Evolutionary conservation across 495 filamentous ascomycete genomes (phyloP).

Genomic region (Neohortaea acidophila): DNA sequence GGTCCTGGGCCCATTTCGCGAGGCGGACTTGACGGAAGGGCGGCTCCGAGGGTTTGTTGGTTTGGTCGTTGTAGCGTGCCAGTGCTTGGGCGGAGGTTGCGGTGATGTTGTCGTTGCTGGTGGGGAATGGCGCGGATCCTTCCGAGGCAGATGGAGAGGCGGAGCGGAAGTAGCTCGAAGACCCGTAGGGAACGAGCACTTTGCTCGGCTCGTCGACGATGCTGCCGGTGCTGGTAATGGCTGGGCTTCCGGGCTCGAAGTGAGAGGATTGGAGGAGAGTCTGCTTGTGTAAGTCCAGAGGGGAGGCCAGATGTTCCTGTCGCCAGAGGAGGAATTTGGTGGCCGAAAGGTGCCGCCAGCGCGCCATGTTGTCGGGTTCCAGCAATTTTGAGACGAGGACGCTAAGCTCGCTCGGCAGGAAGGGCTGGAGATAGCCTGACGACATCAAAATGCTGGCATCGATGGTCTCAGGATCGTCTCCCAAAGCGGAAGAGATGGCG

Average conservation of each 20-base stretch:
- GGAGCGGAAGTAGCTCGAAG: conserved; percentile 22
- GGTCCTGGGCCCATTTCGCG: conserved; percentile 77
- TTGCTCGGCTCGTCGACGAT: conserved; percentile 17
- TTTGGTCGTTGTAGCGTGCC: conserved; percentile 54
- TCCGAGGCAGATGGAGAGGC: conserved; percentile 14
- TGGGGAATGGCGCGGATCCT: too few relatives aligned
- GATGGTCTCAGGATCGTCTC: conserved; percentile 73
- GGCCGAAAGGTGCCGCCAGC: conserved; percentile 72
- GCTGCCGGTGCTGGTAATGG: conserved; percentile 12
- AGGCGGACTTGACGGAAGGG: conserved; percentile 63
- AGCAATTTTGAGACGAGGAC: conserved; percentile 60
- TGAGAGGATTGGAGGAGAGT: conserved; percentile 1
- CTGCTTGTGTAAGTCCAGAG: background rate
- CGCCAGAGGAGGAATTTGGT: conserved; percentile 72
- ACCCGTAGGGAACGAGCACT: conserved; percentile 22
- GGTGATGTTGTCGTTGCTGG: conserved; percentile 12
- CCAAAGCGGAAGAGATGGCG: conserved; percentile 65
- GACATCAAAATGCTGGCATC: conserved; percentile 93
- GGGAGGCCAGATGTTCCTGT: conserved; percentile 5
- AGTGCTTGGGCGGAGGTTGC: conserved; percentile 46
- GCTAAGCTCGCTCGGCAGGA: conserved; percentile 61
- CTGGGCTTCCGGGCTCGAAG: conserved; percentile 8
- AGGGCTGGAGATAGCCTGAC: conserved; percentile 77
- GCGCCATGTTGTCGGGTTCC: conserved; percentile 63
- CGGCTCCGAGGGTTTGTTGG: conserved; percentile 45